Conservation (phyloP, 2,329 filamentous ascomycete species). For the Emergomyces orientalis region DNA sequence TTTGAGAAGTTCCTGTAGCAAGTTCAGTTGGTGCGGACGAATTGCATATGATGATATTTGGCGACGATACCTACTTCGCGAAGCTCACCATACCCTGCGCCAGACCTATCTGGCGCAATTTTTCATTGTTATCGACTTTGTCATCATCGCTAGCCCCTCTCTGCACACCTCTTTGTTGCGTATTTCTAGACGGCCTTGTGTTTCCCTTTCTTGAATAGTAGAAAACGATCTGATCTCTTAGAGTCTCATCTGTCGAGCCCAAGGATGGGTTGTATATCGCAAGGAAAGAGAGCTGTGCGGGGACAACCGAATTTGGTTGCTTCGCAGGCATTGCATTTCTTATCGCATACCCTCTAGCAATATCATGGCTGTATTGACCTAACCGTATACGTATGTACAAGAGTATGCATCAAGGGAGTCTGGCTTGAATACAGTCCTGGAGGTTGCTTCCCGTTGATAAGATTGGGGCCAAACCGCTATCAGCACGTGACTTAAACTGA, state of each 20-base stretch:
- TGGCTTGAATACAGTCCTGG: not conserved
- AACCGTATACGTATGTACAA: not conserved
- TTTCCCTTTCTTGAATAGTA: slow-evolving; percentile 55
- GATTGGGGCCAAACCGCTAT: not conserved
- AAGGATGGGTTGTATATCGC: slow-evolving; percentile 91
- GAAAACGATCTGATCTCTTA: slow-evolving; percentile 82
- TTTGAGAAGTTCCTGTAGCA: slow-evolving; percentile 63
- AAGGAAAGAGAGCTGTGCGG: slow-evolving; percentile 80
- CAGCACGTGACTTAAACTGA: not conserved
- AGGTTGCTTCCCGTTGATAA: not conserved
- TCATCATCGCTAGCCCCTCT: slow-evolving; percentile 36
- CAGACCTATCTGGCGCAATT: slow-evolving; percentile 82
- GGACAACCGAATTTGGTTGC: slow-evolving; percentile 43
- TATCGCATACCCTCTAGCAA: not conserved
- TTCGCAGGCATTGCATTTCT: slow-evolving; percentile 30
- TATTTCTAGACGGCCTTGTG: slow-evolving; percentile 17
- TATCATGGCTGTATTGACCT: not conserved
- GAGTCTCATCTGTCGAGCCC: slow-evolving; percentile 60
- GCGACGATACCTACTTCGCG: slow-evolving; percentile 47
- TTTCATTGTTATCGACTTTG: slow-evolving; percentile 61
- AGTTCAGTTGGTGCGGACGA: slow-evolving; percentile 12
- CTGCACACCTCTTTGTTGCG: slow-evolving; percentile 22
- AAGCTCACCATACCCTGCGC: slow-evolving; percentile 96
- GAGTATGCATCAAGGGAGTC: not conserved
- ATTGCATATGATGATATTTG: slow-evolving; percentile 7